A percentile compares a stretch with the other conserved stretches of the same genome.
Evolutionary conservation across 345 rosid genomes (phyloP).

Genomic region (Melastoma malabathricum): DNA sequence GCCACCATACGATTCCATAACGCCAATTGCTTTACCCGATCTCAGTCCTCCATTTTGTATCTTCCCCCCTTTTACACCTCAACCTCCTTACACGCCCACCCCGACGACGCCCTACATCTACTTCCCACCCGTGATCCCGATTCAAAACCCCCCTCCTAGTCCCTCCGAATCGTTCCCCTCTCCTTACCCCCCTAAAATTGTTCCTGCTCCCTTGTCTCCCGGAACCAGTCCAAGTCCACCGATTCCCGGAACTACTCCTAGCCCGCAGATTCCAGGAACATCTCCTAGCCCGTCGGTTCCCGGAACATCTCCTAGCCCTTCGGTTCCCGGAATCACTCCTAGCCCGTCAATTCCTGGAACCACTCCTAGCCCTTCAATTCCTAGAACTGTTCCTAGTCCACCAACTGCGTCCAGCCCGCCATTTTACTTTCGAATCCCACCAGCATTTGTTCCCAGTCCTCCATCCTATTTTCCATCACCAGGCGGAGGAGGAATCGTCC

Average conservation of each 20-base stretch:
- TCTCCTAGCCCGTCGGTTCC: conserved; percentile 22
- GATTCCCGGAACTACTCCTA: neutral
- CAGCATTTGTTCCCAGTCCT: conserved; percentile 7
- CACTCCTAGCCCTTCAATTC: neutral
- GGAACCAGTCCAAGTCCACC: neutral
- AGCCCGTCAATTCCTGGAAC: conserved; percentile 1
- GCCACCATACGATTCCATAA: conserved; percentile 13
- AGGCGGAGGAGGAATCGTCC: conserved; percentile 7
- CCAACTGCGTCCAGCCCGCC: conserved; percentile 5
- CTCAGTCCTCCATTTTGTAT: conserved; percentile 11
- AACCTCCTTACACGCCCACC: conserved; percentile 4
- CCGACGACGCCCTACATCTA: neutral
- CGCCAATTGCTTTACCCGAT: conserved; percentile 7
- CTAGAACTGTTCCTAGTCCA: neutral
- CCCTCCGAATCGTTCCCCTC: neutral
- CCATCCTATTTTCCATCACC: conserved; percentile 8
- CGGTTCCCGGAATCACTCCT: neutral
- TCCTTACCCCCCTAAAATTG: neutral
- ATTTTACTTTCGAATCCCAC: conserved; percentile 2
- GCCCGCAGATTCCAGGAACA: conserved; percentile 1
- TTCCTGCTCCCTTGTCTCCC: neutral
- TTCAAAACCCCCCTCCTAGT: neutral
- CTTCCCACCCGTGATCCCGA: neutral
- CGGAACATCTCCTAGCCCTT: neutral
- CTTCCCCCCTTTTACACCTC: conserved; percentile 10